phyloP scores from a whole-genome alignment of 257 asterid genomes.

The Striga asiatica region DNA sequence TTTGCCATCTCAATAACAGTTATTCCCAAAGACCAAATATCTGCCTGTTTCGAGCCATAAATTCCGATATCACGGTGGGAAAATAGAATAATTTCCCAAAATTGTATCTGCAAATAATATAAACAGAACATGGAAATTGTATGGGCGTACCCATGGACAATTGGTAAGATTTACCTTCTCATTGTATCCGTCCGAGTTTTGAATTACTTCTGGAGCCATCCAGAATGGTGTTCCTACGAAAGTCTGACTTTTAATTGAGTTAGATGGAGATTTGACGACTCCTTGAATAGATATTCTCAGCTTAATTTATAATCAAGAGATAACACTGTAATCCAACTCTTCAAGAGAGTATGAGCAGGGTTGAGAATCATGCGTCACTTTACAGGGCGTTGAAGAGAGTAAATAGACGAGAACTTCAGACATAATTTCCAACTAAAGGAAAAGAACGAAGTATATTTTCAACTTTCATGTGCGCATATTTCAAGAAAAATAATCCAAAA shows the following conservation, averaged over 20 bases:
- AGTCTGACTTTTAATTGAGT: constrained; percentile 70
- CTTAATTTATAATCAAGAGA: constrained; percentile 8
- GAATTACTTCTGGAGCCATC: constrained; percentile 99
- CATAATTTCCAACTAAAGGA: neutral
- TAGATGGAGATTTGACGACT: constrained; percentile 26
- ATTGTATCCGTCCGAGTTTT: constrained; percentile 97
- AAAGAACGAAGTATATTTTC: neutral
- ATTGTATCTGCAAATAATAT: neutral
- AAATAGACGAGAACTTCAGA: neutral
- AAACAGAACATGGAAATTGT: neutral
- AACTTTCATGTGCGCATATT: neutral
- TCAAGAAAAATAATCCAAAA: constrained; percentile 8
- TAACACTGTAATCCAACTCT: constrained; percentile 4
- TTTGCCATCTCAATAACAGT: constrained; percentile 99
- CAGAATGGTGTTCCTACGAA: constrained; percentile 99
- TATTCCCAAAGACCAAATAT: constrained; percentile 98
- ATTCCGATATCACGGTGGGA: neutral
- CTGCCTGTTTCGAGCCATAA: constrained; percentile 63
- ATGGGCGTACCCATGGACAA: neutral
- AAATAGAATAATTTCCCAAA: neutral
- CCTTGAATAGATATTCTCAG: constrained; percentile 17
- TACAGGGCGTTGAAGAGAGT: neutral
- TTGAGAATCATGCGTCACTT: neutral
- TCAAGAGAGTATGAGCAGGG: neutral
- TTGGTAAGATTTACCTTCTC: constrained; percentile 60